phyloP scores from a whole-genome alignment of 306 rosid genomes.

The Prunus fruticosa region DNA sequence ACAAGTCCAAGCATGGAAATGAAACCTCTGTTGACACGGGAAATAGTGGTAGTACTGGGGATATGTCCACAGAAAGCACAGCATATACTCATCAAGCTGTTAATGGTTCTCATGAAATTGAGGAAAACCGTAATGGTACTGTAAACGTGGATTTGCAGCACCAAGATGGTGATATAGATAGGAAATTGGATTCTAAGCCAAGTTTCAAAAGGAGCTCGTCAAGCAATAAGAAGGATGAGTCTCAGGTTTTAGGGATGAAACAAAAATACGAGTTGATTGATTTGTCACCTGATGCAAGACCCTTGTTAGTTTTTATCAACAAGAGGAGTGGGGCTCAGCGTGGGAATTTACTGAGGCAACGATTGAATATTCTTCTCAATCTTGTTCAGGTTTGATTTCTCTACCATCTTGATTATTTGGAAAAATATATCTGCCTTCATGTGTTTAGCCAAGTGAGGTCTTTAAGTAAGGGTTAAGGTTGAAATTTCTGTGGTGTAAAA shows the following conservation, averaged over 20 bases:
- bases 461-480: no score
- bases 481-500: no score
- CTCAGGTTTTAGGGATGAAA: constrained; percentile 48
- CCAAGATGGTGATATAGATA: constrained; percentile 38
- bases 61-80: constrained; percentile 66
- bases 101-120: constrained; percentile 58
- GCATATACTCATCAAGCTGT: constrained; percentile 47
- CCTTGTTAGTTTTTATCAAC: constrained; percentile 83
- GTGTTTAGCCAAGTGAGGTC: no score
- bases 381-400: constrained; percentile 78
- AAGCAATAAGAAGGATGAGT: constrained; percentile 63
- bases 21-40: no score
- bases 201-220: constrained; percentile 53
- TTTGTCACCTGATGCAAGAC: constrained; percentile 83
- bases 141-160: constrained; percentile 45
- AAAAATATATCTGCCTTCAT: no score
- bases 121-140: constrained; percentile 47
- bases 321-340: constrained; percentile 58
- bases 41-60: constrained; percentile 41
- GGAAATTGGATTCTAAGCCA: constrained; percentile 41
- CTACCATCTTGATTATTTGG: constrained; percentile 8
- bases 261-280: constrained; percentile 74
- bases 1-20: no score
- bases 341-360: constrained; percentile 60
- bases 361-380: constrained; percentile 78